Evolutionary conservation across 768 basidiomycete species (phyloP).

Genomic region (Tricholoma saponaceum): DNA sequence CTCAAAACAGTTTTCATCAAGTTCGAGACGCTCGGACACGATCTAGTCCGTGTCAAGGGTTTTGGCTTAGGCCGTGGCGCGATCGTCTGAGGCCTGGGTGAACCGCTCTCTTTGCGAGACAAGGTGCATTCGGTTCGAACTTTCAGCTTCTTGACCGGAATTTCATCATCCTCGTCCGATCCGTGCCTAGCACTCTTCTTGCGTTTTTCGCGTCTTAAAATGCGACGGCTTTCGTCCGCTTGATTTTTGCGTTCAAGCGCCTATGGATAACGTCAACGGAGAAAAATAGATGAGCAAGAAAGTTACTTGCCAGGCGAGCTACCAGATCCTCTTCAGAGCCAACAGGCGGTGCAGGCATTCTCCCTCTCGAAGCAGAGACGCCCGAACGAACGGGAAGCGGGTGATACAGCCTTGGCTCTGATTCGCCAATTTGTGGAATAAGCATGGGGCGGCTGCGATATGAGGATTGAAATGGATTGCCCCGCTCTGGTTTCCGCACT

Average conservation of each 20-base stretch:
- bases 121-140: neutral
- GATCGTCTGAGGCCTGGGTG: neutral
- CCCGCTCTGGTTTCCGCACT: neutral
- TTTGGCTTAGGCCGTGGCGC: neutral
- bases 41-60: neutral
- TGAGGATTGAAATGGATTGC: neutral
- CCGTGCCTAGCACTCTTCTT: neutral
- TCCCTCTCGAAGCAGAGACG: neutral
- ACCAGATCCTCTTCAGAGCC: slow-evolving; percentile 12
- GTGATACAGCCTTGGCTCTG: neutral
- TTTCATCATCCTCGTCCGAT: neutral
- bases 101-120: neutral
- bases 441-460: neutral
- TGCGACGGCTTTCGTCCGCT: neutral
- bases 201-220: neutral
- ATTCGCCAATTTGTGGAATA: neutral
- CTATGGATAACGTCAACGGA: neutral
- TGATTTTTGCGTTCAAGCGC: neutral
- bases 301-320: slow-evolving; percentile 2
- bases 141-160: neutral
- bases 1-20: neutral
- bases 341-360: neutral
- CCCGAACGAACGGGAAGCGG: neutral
- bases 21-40: neutral
- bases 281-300: neutral